Percentiles rank a stretch among this genome's conserved stretches.
These are phyloP conservation scores for Plantago major DNA, from an alignment of 257 asterid species.

Conservation along the genomic window DNA sequence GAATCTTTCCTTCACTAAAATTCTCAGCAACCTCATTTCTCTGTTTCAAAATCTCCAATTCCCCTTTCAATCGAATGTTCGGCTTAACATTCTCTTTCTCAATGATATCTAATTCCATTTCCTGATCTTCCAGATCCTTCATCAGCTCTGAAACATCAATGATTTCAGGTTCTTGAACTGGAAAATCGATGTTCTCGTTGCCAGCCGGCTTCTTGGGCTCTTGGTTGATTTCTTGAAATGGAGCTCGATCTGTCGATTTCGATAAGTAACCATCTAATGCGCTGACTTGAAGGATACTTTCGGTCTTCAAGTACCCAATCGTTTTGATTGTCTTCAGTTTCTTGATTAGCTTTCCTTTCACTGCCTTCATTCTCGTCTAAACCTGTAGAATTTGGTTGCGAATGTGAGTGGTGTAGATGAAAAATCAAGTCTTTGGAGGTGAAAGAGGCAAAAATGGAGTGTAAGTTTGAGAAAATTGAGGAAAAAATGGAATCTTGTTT, in stretches of 20 bases:
- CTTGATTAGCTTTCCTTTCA: slow-evolving; percentile 81
- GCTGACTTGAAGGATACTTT: slow-evolving; percentile 52
- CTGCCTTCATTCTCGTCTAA: slow-evolving; percentile 45
- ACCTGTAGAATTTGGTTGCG: background rate
- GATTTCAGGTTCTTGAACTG: slow-evolving; percentile 45
- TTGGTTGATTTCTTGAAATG: slow-evolving; percentile 30
- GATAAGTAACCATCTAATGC: slow-evolving; percentile 51
- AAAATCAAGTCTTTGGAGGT: background rate
- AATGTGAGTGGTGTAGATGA: background rate
- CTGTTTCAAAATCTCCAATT: slow-evolving; percentile 15
- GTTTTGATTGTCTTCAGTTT: slow-evolving; percentile 71
- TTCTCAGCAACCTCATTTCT: slow-evolving; percentile 26
- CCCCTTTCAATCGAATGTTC: slow-evolving; percentile 13
- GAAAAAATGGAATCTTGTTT: background rate
- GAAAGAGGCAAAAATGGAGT: slow-evolving; percentile 12
- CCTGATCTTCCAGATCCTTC: slow-evolving; percentile 68
- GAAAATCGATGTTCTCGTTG: slow-evolving; percentile 13
- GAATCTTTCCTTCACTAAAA: slow-evolving; percentile 2
- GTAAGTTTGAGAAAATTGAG: slow-evolving; percentile 5
- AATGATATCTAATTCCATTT: slow-evolving; percentile 25
- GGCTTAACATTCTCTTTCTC: slow-evolving; percentile 69
- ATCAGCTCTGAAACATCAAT: slow-evolving; percentile 64
- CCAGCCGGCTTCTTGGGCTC: slow-evolving; percentile 21
- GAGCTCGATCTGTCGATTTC: slow-evolving; percentile 26
- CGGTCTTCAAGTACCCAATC: slow-evolving; percentile 67